phyloP scores from a whole-genome alignment of 1,284 basidiomycete species.

The Ceratobasidium sp. region DNA sequence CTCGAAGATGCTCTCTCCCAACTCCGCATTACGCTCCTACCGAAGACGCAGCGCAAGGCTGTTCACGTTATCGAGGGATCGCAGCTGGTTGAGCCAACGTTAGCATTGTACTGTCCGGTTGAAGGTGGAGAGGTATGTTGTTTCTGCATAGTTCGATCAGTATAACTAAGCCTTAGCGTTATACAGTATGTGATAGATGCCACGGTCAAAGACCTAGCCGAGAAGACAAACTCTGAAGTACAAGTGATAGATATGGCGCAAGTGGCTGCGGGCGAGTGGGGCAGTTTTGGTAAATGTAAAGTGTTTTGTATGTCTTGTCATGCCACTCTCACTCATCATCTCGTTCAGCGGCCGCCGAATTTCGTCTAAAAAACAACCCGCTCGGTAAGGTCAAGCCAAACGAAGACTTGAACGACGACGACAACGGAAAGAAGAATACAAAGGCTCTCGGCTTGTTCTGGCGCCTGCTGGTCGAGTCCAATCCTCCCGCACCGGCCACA shows the following conservation, averaged over 20 bases:
- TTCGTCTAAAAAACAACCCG: slow-evolving; percentile 73
- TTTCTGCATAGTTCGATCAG: too few species aligned
- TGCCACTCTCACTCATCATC: slow-evolving; percentile 65
- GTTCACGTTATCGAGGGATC: slow-evolving; percentile 64
- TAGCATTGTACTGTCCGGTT: slow-evolving; percentile 86
- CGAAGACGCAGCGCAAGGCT: slow-evolving; percentile 80
- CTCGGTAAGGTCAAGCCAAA: slow-evolving; percentile 57
- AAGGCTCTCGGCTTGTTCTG: slow-evolving; percentile 3
- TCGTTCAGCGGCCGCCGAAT: slow-evolving; percentile 74
- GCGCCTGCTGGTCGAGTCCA: slow-evolving; percentile 56
- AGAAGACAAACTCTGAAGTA: slow-evolving; percentile 78
- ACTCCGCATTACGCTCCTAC: slow-evolving; percentile 78
- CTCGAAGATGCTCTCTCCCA: slow-evolving; percentile 79
- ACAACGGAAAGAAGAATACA: neutral
- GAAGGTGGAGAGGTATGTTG: slow-evolving; percentile 72
- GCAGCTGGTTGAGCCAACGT: slow-evolving; percentile 70
- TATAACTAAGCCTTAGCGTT: neutral
- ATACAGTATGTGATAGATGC: slow-evolving; percentile 74
- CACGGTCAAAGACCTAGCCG: slow-evolving; percentile 82
- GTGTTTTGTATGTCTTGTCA: slow-evolving; percentile 37
- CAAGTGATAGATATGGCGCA: slow-evolving; percentile 84
- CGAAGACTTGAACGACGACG: slow-evolving; percentile 3
- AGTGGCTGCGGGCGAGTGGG: slow-evolving; percentile 83
- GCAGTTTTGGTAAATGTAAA: slow-evolving; percentile 78
- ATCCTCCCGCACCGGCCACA: slow-evolving; percentile 57